These are phyloP conservation scores for Tolypocladium paradoxum DNA, from an alignment of 2,329 filamentous ascomycete genomes.

Conservation along the genomic window DNA sequence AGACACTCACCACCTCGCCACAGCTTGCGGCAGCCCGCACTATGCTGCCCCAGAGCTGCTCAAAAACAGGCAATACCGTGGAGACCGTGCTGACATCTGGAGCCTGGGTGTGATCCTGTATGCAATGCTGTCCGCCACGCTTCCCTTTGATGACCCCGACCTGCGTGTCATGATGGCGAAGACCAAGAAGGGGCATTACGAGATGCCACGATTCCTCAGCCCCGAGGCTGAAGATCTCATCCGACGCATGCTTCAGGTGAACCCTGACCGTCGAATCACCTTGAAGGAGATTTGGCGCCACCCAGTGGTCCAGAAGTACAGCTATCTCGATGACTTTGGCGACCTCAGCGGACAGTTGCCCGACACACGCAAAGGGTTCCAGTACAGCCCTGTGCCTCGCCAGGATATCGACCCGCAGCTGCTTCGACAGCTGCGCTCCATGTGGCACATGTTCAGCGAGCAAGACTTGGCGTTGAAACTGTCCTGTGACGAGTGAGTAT, in stretches of 20 bases:
- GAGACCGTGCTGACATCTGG: slow-evolving; percentile 86
- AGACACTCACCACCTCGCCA: slow-evolving; percentile 65
- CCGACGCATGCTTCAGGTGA: slow-evolving; percentile 63
- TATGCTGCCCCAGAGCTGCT: slow-evolving; percentile 93
- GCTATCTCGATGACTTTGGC: slow-evolving; percentile 59
- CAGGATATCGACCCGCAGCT: slow-evolving; percentile 72
- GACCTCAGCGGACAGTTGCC: slow-evolving; percentile 41
- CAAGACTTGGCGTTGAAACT: slow-evolving; percentile 60
- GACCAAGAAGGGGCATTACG: slow-evolving; percentile 48
- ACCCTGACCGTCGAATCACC: slow-evolving; percentile 68
- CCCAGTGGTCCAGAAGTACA: slow-evolving; percentile 75
- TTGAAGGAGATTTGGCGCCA: slow-evolving; percentile 80
- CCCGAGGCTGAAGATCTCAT: slow-evolving; percentile 69
- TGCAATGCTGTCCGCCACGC: slow-evolving; percentile 70
- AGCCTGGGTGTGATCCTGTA: slow-evolving; percentile 86
- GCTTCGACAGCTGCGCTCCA: slow-evolving; percentile 72
- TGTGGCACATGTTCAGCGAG: slow-evolving; percentile 82
- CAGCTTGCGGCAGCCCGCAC: slow-evolving; percentile 91
- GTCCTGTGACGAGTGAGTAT: slow-evolving; percentile 49
- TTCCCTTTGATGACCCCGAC: slow-evolving; percentile 70
- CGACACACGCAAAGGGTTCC: slow-evolving; percentile 49
- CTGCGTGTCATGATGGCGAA: slow-evolving; percentile 50
- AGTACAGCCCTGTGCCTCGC: slow-evolving; percentile 44
- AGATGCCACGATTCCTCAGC: slow-evolving; percentile 52
- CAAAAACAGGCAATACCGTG: slow-evolving; percentile 64